Base-by-base conservation (phyloP, 148 eudicot genomes). In the Selenicereus undatus region DNA sequence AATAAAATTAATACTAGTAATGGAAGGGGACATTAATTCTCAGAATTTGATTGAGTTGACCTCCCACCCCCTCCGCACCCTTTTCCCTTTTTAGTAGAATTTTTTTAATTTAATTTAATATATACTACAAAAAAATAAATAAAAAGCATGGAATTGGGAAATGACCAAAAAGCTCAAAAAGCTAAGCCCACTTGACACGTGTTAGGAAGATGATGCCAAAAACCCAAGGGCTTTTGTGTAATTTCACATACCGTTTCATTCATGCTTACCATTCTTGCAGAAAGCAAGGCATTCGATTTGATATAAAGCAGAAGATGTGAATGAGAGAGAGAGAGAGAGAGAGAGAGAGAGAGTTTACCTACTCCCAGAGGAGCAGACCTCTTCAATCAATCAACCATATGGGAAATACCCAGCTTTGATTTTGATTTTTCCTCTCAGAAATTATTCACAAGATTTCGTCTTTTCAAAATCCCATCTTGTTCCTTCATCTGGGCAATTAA, bases 321-420 rank as follows among this genome's bases (percentile, higher is more conserved):
- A 64, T 32, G 65, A n/a, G 29, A n/a, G 29, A 54, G 52, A 36
- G 81, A 35, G 51, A 66, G 64, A n/a, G 68, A n/a, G 68, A 54
- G 52, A 35, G 81, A 35, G 51, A 68, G 39, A 79, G 62, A 58
- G 80, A 79, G 76, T 80, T 77, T 81, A 84, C 86, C 86, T 72
- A 84, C 86, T 80, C 66, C 62, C 30, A 24, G 16, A 36, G 22
- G 62, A 60, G 77, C 76, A 60, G 75, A 80, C 82, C 75, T 76
- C 80, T 43, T 66, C 68, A 79, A 54, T 76, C 68, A 22, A 75
- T 76, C 68, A 22, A 75, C 16, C 73, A 26, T 4, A 11, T 11
- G 71, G 35, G 71, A 66, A 26, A 26, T 66, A 27, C 12, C 27
- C 62, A 10, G 5, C 13, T 27, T 11, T 22, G 69, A 66, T 66